Evolutionary conservation across 75 land plant genomes (phyloP).

Genomic region (Chamaecyparis obtusa): DNA sequence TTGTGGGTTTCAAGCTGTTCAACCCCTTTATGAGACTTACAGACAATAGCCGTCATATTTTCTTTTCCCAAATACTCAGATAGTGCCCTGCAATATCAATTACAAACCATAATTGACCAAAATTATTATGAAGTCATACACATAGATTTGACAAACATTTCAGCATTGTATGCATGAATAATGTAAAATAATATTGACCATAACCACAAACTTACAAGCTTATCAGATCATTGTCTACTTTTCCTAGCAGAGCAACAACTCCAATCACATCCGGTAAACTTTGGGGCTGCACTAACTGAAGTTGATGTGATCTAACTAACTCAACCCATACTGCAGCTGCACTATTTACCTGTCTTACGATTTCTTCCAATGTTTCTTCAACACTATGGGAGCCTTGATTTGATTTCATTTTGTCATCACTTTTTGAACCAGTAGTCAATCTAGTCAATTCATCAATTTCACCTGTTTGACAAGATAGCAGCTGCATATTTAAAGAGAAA

Average conservation of each 20-base stretch:
- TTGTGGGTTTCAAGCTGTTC: constrained; percentile 51
- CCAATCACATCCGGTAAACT: constrained; percentile 66
- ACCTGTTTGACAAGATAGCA: not conserved
- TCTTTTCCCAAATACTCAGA: constrained; percentile 79
- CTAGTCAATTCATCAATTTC: not conserved
- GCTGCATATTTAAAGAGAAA: not conserved
- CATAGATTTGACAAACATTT: not conserved
- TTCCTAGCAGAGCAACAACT: constrained; percentile 69
- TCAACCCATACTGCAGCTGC: constrained; percentile 46
- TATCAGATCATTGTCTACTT: constrained; percentile 60
- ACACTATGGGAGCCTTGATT: too few species aligned
- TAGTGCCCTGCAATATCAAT: constrained; percentile 43
- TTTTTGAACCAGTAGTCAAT: not conserved
- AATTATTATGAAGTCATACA: not conserved
- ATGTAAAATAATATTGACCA: not conserved
- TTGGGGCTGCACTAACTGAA: constrained; percentile 15
- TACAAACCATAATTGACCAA: not conserved
- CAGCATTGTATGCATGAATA: not conserved
- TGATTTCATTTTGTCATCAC: not conserved
- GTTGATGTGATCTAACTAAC: constrained; percentile 20
- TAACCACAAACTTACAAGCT: constrained; percentile 48
- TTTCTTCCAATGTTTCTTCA: constrained; percentile 18
- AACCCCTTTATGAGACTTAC: constrained; percentile 67
- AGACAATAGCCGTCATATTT: constrained; percentile 82
- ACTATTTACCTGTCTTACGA: constrained; percentile 38